Base-by-base conservation (phyloP, 2,329 filamentous ascomycete species). In the Zasmidium cellare region DNA sequence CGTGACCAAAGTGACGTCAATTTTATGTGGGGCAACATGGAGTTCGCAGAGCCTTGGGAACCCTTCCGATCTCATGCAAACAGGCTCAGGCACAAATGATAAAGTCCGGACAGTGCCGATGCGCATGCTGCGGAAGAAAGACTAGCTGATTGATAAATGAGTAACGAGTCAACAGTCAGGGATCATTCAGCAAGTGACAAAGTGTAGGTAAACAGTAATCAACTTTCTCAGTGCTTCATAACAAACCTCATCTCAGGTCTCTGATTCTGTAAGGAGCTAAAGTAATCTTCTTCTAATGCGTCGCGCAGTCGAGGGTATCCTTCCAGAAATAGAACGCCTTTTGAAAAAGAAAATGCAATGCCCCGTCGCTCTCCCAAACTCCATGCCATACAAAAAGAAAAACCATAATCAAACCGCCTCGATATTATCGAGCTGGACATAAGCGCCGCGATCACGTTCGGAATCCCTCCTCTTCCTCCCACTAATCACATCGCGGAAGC, bases 341-440 rank as follows among this genome's bases (percentile, higher is more conserved):
- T n/a, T n/a, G n/a, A n/a, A n/a, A n/a, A n/a, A n/a, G n/a, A n/a
- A n/a, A n/a, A n/a, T n/a, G n/a, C n/a, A n/a, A n/a, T n/a, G n/a
- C n/a, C n/a, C n/a, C n/a, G n/a, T n/a, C n/a, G n/a, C n/a, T n/a
- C n/a, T n/a, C n/a, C n/a, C n/a, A n/a, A n/a, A n/a, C n/a, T n/a
- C n/a, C n/a, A n/a, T n/a, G n/a, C n/a, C n/a, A n/a, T n/a, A n/a
- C n/a, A n/a, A n/a, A n/a, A n/a, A n/a, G n/a, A n/a, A n/a, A n/a
- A n/a, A n/a, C n/a, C 25, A 28, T 6, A 18, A 41, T 62, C 62
- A 73, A 50, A 72, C 71, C 31, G 67, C 65, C 59, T 72, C 71
- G 28, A 66, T 68, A 61, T 76, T 75, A 60, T 76, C 71, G 56
- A 81, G 57, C 52, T 75, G 77, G 58, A 80, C 76, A 70, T 81